Evolutionary conservation across 257 asterid genomes (phyloP), one percentile per base, ranked within the genome.

Genomic region (Przewalskia tangutica): DNA sequence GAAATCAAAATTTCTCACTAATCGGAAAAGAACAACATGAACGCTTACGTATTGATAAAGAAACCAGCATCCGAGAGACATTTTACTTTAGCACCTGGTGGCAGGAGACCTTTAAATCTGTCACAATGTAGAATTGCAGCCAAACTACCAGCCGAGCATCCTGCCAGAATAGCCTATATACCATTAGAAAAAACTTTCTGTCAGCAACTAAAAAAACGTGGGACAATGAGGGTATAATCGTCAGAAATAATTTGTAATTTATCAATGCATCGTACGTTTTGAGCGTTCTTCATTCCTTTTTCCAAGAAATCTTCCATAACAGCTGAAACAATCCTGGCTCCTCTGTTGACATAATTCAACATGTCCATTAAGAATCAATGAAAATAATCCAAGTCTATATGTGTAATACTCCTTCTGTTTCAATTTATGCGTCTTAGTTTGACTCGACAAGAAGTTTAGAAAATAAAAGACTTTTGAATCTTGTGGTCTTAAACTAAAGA

Each of bases 121-220:
- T 95, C 98, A 34, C 98, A 95, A 75, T 95, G 88, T 75, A 93
- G 89, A 71, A 95, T 93, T 11, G 98, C 83, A 8, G 97, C 60
- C 81, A 93, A 87, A 63, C 98, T 98, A 82, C 98, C 98, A 12
- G 98, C 98, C 1, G 98, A 95, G 85, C 98, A 93, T 83, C 98
- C 98, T 4, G 98, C 92, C 1, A 95, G 83, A 83, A 95, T 79
- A 27, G 97, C 98, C 98, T 95, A 79, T 27, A 27, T 27, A 2
- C 32, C 32, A 27, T 27, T 27, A 27, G 32, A 27, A 27, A 27
- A 27, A 27, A 27, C 32, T 27, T 27, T 27, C 32, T 27, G 32
- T 27, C 32, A 27, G 32, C 32, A 27, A 27, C 32, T 27, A 27
- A 27, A 27, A 27, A 27, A 27, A 27, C 32, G 32, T 27, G 32